These are phyloP conservation scores for Lipomyces orientalis DNA, from an alignment of 805 yeast genomes.

Conservation along the genomic window DNA sequence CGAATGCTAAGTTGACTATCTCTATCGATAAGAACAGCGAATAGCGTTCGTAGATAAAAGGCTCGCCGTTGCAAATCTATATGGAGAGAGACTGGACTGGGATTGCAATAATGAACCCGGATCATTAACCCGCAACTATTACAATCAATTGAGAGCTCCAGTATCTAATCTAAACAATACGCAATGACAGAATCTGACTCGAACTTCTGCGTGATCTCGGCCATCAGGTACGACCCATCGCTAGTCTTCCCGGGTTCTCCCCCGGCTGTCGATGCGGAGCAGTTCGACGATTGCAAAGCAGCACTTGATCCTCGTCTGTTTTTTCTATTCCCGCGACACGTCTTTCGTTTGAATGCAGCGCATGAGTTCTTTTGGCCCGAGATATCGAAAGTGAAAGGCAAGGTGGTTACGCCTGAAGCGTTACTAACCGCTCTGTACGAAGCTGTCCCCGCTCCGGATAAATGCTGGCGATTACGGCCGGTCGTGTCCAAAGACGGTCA, in stretches of 20 bases:
- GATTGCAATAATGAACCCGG: no score
- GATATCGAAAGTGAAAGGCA: not conserved
- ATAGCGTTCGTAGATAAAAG: no score
- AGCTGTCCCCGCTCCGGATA: conserved; percentile 22
- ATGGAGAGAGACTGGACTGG: no score
- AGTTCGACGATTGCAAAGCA: conserved; percentile 23
- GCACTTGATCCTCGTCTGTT: conserved; percentile 25
- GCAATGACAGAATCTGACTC: conserved; percentile 6
- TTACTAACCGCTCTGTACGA: conserved; percentile 25
- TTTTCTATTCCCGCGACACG: conserved; percentile 35
- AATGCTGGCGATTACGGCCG: conserved; percentile 25
- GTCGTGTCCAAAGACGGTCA: conserved; percentile 19
- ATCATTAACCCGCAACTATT: no score
- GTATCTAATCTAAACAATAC: not conserved
- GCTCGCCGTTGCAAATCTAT: no score
- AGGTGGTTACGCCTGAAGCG: conserved; percentile 6
- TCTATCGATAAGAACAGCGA: no score
- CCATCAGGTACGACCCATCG: conserved; percentile 31
- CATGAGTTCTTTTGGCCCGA: conserved; percentile 32
- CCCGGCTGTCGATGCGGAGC: conserved; percentile 37
- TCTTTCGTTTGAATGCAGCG: conserved; percentile 29
- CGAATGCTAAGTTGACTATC: no score
- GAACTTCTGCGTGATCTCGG: conserved; percentile 26
- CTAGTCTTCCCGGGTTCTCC: conserved; percentile 20
- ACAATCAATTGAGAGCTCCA: not conserved